Evolutionary conservation across 257 asterid species (phyloP).

Genomic region (Solanum chilense): DNA sequence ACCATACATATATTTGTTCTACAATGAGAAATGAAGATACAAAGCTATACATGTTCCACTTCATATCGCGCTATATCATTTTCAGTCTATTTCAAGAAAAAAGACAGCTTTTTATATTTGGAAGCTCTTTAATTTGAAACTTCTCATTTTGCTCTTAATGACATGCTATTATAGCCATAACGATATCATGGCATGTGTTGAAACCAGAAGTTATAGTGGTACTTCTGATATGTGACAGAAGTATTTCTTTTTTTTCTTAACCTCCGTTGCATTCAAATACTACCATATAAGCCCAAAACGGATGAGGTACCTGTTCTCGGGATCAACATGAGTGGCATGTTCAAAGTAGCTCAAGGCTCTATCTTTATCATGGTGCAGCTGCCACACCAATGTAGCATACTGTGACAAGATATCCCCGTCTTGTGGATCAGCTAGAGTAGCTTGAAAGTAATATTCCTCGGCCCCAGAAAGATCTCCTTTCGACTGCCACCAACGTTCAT

Average conservation of each 20-base stretch:
- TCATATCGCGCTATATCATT: not conserved
- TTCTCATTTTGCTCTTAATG: not conserved
- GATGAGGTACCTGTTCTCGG: constrained; percentile 38
- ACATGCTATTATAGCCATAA: not conserved
- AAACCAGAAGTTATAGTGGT: not conserved
- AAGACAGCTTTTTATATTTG: too few relatives aligned
- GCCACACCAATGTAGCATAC: constrained; percentile 69
- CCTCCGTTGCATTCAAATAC: not conserved
- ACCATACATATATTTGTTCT: not conserved
- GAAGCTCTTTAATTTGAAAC: not conserved
- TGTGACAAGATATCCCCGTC: constrained; percentile 42
- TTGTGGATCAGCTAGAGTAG: constrained; percentile 57
- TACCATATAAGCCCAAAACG: not conserved
- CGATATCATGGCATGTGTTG: not conserved
- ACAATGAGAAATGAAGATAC: not conserved
- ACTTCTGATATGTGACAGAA: not conserved
- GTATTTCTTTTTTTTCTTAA: not conserved
- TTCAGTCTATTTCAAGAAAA: not conserved
- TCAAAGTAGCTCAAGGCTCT: constrained; percentile 53
- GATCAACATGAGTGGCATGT: constrained; percentile 50
- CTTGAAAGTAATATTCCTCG: constrained; percentile 51
- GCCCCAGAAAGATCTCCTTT: constrained; percentile 60
- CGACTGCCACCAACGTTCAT: constrained; percentile 22
- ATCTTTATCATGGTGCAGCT: constrained; percentile 39
- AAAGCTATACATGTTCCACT: not conserved